Conservation (phyloP, 208 protist genomes). For the Acanthamoeba lugdunensis region DNA sequence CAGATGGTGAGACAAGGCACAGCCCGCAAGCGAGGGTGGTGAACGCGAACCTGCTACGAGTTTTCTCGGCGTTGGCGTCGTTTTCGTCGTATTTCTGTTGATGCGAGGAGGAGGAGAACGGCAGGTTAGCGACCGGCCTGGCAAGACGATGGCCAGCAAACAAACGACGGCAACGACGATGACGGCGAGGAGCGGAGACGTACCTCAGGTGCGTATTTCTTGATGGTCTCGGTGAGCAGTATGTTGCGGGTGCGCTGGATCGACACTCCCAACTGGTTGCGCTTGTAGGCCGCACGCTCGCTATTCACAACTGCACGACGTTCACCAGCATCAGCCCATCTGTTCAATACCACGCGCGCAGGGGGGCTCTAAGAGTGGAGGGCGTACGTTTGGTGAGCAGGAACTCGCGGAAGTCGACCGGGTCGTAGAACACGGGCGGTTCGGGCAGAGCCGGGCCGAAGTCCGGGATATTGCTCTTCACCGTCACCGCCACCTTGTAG, state of each 20-base stretch:
- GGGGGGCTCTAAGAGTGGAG: background rate
- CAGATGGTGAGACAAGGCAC: background rate
- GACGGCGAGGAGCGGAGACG: background rate
- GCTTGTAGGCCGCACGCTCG: constrained; percentile 54
- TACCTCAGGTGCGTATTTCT: constrained; percentile 52
- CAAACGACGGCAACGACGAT: background rate
- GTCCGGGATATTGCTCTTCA: constrained; percentile 57
- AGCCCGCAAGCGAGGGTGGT: background rate
- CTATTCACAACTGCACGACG: constrained; percentile 52
- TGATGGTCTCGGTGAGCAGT: constrained; percentile 46
- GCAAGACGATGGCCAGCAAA: background rate
- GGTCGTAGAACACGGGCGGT: constrained; percentile 38
- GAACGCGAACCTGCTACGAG: background rate
- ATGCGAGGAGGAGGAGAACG: background rate
- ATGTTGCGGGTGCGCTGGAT: constrained; percentile 53
- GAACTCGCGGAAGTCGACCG: constrained; percentile 41
- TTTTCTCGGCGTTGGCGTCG: constrained; percentile 3
- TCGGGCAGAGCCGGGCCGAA: constrained; percentile 41
- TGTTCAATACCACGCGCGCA: background rate
- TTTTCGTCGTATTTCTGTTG: background rate
- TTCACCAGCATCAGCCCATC: too few species aligned
- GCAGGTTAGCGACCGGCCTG: background rate
- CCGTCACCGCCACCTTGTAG: constrained; percentile 54
- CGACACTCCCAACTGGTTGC: background rate
- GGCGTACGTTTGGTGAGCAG: constrained; percentile 61